phyloP scores from a whole-genome alignment of 331 rosid species.

The Spiraea crenata region DNA sequence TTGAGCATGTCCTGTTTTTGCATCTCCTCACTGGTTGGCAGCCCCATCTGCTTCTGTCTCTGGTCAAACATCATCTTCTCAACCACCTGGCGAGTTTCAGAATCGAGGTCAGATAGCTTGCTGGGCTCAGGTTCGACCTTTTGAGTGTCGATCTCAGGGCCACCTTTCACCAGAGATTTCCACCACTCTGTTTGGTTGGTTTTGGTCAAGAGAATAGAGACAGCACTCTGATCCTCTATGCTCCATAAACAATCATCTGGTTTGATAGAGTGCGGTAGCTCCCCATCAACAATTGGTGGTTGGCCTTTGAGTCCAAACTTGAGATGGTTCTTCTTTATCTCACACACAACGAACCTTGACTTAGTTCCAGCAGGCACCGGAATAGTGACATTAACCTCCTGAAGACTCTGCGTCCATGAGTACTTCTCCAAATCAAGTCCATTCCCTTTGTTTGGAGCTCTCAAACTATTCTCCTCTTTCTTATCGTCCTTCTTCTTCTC shows the following conservation, averaged over 20 bases:
- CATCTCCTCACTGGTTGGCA: no score
- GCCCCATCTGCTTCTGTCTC: no score
- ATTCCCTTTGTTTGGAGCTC: slow-evolving; percentile 87
- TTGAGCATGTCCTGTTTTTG: no score
- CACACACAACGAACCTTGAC: slow-evolving; percentile 60
- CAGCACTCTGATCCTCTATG: slow-evolving; percentile 83
- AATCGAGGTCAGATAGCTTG: slow-evolving; percentile 21
- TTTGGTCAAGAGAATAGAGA: slow-evolving; percentile 89
- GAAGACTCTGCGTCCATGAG: slow-evolving; percentile 93
- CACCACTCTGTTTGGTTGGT: slow-evolving; percentile 98
- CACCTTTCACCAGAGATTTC: slow-evolving; percentile 90
- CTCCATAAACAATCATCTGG: slow-evolving; percentile 96
- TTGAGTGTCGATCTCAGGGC: slow-evolving; percentile 83
- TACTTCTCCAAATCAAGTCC: slow-evolving; percentile 92
- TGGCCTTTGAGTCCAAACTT: slow-evolving; percentile 93
- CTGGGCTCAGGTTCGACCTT: slow-evolving; percentile 90
- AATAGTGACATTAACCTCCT: slow-evolving; percentile 68
- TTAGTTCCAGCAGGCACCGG: slow-evolving; percentile 87
- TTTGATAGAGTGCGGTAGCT: slow-evolving; percentile 54
- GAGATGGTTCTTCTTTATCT: slow-evolving; percentile 77
- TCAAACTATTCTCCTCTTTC: slow-evolving; percentile 29
- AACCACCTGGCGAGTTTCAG: no score
- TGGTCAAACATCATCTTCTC: no score
- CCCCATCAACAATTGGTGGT: slow-evolving; percentile 85
- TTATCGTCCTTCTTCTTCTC: slow-evolving; percentile 19